Conservation (phyloP, 352 stramenopile species). For the Achlya hypogyna region DNA sequence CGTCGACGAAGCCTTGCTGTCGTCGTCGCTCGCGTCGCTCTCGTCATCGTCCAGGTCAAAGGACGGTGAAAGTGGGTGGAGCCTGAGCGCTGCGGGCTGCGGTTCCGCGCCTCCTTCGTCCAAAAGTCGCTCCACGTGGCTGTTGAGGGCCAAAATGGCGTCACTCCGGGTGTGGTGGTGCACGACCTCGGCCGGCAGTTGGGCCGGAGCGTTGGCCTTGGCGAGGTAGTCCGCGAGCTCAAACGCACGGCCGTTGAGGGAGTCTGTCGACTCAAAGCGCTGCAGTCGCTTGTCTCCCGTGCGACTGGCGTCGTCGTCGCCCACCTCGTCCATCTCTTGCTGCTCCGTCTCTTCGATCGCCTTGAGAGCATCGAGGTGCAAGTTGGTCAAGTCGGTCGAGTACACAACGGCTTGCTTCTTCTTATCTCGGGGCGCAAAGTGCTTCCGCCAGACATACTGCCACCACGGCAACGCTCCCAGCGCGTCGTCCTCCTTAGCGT, state of each 20-base stretch:
- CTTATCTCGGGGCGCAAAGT: not conserved
- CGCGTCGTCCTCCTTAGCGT: not conserved
- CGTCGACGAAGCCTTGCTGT: too few relatives aligned
- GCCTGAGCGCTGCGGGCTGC: not conserved
- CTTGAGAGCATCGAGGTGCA: not conserved
- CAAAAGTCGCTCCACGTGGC: constrained; percentile 7
- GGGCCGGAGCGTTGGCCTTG: not conserved
- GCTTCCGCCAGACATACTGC: not conserved
- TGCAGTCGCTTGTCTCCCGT: not conserved
- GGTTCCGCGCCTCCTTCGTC: not conserved
- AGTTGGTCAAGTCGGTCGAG: not conserved
- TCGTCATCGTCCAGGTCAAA: constrained; percentile 16
- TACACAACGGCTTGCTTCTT: not conserved
- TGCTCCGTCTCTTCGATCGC: not conserved
- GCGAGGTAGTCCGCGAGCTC: constrained; percentile 17
- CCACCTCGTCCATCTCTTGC: not conserved
- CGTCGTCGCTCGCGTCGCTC: constrained; percentile 2
- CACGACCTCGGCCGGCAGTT: not conserved
- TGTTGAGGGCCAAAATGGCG: not conserved
- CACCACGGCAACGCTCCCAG: not conserved
- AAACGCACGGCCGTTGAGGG: constrained; percentile 14
- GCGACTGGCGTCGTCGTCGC: not conserved
- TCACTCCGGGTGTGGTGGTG: not conserved
- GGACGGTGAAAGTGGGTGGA: constrained; percentile 5
- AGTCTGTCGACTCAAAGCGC: constrained; percentile 14